A percentile compares a stretch with the other conserved stretches of the same genome.
These are phyloP conservation scores for Suillus spraguei DNA, from an alignment of 768 basidiomycete genomes.

Conservation along the genomic window DNA sequence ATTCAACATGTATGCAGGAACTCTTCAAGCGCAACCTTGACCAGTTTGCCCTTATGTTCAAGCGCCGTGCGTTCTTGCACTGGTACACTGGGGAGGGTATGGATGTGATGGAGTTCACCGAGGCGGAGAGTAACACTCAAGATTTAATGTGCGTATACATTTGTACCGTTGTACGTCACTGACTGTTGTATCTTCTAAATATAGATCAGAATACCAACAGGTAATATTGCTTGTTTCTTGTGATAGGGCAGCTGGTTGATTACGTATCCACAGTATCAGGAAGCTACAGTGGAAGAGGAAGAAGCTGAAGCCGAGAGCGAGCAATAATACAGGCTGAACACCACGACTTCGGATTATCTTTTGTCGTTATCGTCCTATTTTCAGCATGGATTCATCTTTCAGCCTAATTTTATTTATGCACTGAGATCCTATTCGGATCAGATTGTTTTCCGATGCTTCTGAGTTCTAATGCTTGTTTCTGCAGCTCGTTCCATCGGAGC, in stretches of 20 bases:
- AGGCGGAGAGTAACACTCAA: slow-evolving; percentile 81
- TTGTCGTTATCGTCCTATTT: slow-evolving; percentile 5
- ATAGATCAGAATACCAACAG: slow-evolving; percentile 91
- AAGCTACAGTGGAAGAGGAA: slow-evolving; percentile 52
- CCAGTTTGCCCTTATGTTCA: slow-evolving; percentile 83
- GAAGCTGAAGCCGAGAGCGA: slow-evolving; percentile 32
- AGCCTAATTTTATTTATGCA: slow-evolving; percentile 3
- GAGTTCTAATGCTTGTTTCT: not conserved
- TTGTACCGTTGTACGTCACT: slow-evolving; percentile 5
- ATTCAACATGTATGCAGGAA: slow-evolving; percentile 86
- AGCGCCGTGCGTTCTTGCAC: slow-evolving; percentile 83
- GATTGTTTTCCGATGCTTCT: not conserved
- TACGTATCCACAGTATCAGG: slow-evolving; percentile 52
- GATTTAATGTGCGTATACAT: slow-evolving; percentile 73
- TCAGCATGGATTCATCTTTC: not conserved
- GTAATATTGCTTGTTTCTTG: slow-evolving; percentile 33
- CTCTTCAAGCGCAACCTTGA: slow-evolving; percentile 74
- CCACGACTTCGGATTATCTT: not conserved
- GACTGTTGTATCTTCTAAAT: slow-evolving; percentile 12
- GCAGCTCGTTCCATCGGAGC: not conserved
- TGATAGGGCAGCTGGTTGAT: not conserved
- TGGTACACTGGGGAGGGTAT: slow-evolving; percentile 94
- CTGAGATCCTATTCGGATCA: not conserved
- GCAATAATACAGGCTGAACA: slow-evolving; percentile 26
- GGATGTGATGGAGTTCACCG: slow-evolving; percentile 82